Conservation (phyloP, 768 basidiomycete genomes). For the Cantharellus anzutake region DNA sequence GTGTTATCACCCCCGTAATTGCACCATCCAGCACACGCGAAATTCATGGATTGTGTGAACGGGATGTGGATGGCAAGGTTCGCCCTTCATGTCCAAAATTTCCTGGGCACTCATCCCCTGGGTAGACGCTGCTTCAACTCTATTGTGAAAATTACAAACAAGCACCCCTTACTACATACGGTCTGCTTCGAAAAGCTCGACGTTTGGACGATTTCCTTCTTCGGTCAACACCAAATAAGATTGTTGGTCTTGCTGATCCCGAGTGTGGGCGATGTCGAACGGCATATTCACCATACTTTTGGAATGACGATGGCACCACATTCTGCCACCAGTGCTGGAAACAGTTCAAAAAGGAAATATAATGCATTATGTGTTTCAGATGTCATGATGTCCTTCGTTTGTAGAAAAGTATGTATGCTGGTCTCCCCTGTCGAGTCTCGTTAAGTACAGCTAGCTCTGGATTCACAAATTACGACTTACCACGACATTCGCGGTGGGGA, state of each 20-base stretch:
- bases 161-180: conserved; percentile 49
- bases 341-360: conserved; percentile 8
- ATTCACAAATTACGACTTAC: conserved; percentile 26
- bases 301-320: conserved; percentile 21
- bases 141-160: conserved; percentile 78
- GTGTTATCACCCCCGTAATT: conserved; percentile 58
- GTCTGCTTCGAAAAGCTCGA: conserved; percentile 72
- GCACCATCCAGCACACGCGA: conserved; percentile 26
- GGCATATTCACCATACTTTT: conserved; percentile 59
- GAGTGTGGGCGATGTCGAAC: conserved; percentile 44
- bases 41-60: conserved; percentile 41
- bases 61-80: conserved; percentile 68
- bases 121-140: conserved; percentile 77
- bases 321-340: conserved; percentile 30
- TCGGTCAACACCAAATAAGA: too few species aligned
- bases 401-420: conserved; percentile 18
- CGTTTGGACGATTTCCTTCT: conserved; percentile 54
- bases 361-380: not conserved
- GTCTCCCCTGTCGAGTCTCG: conserved; percentile 9
- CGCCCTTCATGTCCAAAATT: conserved; percentile 21
- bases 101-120: not conserved
- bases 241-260: conserved; percentile 13
- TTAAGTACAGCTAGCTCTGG: too few species aligned
- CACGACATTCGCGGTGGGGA: conserved; percentile 64
- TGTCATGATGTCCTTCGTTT: conserved; percentile 3